Conservation (phyloP, 2,329 filamentous ascomycete genomes). For the Colletotrichum siamense region DNA sequence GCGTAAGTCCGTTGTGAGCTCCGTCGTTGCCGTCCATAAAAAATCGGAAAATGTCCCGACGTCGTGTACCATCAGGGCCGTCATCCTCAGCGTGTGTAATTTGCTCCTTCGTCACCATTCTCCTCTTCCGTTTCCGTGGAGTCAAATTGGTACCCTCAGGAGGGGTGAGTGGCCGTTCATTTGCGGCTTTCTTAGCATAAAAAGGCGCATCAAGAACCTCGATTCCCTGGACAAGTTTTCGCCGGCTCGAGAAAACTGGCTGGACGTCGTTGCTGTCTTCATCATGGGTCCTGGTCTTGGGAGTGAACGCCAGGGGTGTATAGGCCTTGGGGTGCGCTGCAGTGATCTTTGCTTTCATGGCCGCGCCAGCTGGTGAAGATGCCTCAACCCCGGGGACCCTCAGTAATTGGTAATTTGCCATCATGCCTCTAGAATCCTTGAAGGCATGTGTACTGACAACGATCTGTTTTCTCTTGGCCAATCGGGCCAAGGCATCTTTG, state of each 20-base stretch:
- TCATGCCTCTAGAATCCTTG: conserved; percentile 43
- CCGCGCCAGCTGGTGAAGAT: conserved; percentile 44
- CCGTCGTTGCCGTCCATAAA: conserved; percentile 2
- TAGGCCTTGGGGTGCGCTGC: conserved; percentile 47
- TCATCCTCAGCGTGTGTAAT: conserved; percentile 10
- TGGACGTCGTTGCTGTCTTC: conserved; percentile 18
- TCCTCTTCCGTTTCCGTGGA: conserved; percentile 11
- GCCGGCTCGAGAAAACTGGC: conserved; percentile 22
- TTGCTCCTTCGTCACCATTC: conserved; percentile 14
- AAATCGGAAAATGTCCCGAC: conserved; percentile 13
- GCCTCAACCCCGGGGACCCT: conserved; percentile 47
- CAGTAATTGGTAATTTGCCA: conserved; percentile 50
- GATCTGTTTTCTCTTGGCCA: conserved; percentile 39
- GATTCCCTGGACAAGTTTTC: conserved; percentile 45
- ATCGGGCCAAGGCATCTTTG: conserved; percentile 41
- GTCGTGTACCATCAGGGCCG: conserved; percentile 1
- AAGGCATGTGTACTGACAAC: conserved; percentile 51
- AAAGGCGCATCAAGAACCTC: conserved; percentile 57
- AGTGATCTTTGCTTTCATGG: conserved; percentile 51
- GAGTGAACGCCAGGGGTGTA: conserved; percentile 41
- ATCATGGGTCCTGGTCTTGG: conserved; percentile 27
- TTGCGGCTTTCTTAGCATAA: conserved; percentile 39
- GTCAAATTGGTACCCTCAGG: background rate
- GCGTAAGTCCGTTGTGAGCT: background rate
- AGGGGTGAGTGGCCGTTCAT: background rate